Evolutionary conservation across 2,329 filamentous ascomycete genomes (phyloP).

Genomic region (Pestalotiopsis sp.): DNA sequence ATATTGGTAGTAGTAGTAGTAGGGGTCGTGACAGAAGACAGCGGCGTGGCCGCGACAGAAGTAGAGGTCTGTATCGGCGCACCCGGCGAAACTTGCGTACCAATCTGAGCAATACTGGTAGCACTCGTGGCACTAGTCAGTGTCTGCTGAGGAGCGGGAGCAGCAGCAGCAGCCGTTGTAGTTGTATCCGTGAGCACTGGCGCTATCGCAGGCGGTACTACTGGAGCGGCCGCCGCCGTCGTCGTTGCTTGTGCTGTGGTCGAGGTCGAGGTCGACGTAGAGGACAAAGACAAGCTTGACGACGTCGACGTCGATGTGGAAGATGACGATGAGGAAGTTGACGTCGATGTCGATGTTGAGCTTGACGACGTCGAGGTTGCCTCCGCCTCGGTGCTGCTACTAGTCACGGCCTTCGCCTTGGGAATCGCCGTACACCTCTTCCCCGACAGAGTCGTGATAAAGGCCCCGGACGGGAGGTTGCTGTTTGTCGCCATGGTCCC

Average conservation of each 20-base stretch:
- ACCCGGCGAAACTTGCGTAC: conserved; percentile 20
- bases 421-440: conserved; percentile 58
- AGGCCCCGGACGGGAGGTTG: conserved; percentile 47
- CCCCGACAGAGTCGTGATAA: conserved; percentile 51
- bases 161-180: background rate
- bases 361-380: conserved; percentile 20
- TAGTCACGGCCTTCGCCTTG: conserved; percentile 27
- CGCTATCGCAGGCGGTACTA: background rate
- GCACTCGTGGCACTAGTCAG: conserved; percentile 40
- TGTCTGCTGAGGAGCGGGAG: conserved; percentile 20
- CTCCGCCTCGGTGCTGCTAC: conserved; percentile 19
- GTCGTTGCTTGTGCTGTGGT: conserved; percentile 7
- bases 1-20: background rate
- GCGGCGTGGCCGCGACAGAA: background rate
- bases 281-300: background rate
- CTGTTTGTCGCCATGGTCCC: conserved; percentile 44
- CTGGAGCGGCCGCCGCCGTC: background rate
- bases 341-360: conserved; percentile 26
- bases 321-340: conserved; percentile 12
- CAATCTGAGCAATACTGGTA: conserved; percentile 27
- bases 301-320: conserved; percentile 3
- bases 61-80: conserved; percentile 13
- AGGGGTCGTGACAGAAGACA: background rate
- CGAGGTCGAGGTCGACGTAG: conserved; percentile 8
- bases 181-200: conserved; percentile 2